These are phyloP conservation scores for Francoa sonchifolia DNA, from an alignment of 441 rosid species.

Conservation along the genomic window DNA sequence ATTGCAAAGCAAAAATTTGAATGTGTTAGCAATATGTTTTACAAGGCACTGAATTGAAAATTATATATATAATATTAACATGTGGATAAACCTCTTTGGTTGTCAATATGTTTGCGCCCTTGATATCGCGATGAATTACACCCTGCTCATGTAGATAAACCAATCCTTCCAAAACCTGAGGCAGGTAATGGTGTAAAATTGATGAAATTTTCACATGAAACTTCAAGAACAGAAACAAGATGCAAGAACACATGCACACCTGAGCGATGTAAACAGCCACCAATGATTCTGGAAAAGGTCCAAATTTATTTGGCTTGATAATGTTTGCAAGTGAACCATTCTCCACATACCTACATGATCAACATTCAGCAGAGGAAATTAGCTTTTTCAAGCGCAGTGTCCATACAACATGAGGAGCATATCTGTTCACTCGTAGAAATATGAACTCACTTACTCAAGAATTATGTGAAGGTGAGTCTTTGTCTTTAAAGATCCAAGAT, in stretches of 20 bases:
- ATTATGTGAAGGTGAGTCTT: constrained; percentile 93
- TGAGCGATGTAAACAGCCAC: constrained; percentile 96
- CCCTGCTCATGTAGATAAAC: constrained; percentile 98
- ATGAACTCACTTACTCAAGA: constrained; percentile 67
- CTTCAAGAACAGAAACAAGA: constrained; percentile 10
- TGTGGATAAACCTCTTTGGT: constrained; percentile 96
- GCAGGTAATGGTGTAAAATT: constrained; percentile 14
- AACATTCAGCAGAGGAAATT: constrained; percentile 9
- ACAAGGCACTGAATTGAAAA: no score
- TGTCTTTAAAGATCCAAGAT: constrained; percentile 92
- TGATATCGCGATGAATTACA: constrained; percentile 97
- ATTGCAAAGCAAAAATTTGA: constrained; percentile 6
- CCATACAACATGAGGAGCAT: not conserved
- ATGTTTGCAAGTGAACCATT: constrained; percentile 99
- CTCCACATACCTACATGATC: constrained; percentile 75
- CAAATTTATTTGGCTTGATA: constrained; percentile 96
- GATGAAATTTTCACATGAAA: constrained; percentile 4
- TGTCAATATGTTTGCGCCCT: constrained; percentile 95
- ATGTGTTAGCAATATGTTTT: constrained; percentile 2
- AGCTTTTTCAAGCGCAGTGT: constrained; percentile 10
- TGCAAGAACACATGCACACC: constrained; percentile 37
- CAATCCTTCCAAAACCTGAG: constrained; percentile 92
- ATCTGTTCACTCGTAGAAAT: not conserved
- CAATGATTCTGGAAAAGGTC: constrained; percentile 96
- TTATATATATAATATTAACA: no score